A percentile compares a stretch with the other conserved stretches of the same genome.
phyloP scores from a whole-genome alignment of 768 basidiomycete species.

The Mycena galopus region DNA sequence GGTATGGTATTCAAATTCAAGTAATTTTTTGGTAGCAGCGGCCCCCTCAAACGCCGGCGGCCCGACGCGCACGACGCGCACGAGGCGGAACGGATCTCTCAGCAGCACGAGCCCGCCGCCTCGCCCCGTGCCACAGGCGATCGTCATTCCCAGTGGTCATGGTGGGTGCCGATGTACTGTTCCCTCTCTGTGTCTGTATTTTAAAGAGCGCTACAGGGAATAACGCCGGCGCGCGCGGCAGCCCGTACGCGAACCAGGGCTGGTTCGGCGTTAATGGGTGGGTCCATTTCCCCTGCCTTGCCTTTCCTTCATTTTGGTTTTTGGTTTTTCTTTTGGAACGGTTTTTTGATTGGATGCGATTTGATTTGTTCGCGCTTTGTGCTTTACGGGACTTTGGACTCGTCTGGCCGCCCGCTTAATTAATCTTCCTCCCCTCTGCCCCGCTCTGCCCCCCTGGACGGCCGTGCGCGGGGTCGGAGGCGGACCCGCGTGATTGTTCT shows the following conservation, averaged over 20 bases:
- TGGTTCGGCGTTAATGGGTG: conserved; percentile 34
- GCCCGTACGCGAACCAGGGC: conserved; percentile 1
- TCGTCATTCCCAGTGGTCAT: conserved; percentile 67
- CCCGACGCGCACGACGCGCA: conserved; percentile 66
- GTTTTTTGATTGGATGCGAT: too few species aligned
- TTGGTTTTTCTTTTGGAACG: not conserved
- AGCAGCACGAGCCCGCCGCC: conserved; percentile 69
- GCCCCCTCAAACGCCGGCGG: conserved; percentile 23
- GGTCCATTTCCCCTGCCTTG: not conserved
- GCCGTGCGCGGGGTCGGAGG: too few species aligned
- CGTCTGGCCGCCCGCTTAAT: too few species aligned
- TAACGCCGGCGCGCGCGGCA: conserved; percentile 13
- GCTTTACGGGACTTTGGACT: too few species aligned
- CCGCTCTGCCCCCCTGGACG: too few species aligned
- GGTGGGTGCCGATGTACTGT: not conserved
- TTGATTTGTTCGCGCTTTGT: too few species aligned
- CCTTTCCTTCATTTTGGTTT: not conserved
- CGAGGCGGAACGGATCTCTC: conserved; percentile 72
- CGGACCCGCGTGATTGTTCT: too few species aligned
- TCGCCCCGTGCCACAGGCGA: conserved; percentile 69
- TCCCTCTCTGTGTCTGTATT: not conserved
- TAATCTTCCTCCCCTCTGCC: too few species aligned
- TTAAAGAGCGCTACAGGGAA: not conserved
- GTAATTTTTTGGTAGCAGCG: too few species aligned
- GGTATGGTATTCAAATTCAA: too few species aligned